phyloP scores from a whole-genome alignment of 352 stramenopile species.

The Phytopythium cucurbitacearum region DNA sequence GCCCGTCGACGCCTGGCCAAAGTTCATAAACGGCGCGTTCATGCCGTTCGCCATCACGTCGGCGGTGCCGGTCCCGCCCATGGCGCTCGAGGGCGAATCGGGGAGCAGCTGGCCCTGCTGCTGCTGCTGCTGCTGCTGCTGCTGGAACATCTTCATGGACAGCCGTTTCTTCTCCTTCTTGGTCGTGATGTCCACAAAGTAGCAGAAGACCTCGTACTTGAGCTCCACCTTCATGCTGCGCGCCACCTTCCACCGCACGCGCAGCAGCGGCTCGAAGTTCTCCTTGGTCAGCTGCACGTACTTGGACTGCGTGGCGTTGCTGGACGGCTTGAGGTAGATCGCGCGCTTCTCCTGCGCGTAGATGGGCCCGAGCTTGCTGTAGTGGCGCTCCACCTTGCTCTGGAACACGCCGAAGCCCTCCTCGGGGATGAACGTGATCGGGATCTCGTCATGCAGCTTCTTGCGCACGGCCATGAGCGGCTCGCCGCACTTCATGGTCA shows the following conservation, averaged over 20 bases:
- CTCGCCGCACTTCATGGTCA: conserved; percentile 78
- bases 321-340: conserved; percentile 74
- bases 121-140: conserved; percentile 17
- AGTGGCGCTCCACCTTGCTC: conserved; percentile 74
- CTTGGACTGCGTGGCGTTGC: conserved; percentile 76
- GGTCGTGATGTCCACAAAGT: conserved; percentile 65
- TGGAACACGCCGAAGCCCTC: conserved; percentile 76
- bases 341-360: conserved; percentile 61
- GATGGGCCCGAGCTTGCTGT: conserved; percentile 46
- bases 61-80: conserved; percentile 12
- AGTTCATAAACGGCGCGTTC: conserved; percentile 20
- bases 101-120: conserved; percentile 2
- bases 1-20: conserved; percentile 14
- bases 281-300: conserved; percentile 69
- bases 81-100: conserved; percentile 4
- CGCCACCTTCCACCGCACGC: conserved; percentile 73
- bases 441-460: conserved; percentile 75
- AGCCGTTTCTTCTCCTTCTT: conserved; percentile 63
- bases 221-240: conserved; percentile 76
- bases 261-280: conserved; percentile 66
- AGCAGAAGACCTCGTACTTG: conserved; percentile 80
- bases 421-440: conserved; percentile 58
- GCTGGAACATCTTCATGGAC: conserved; percentile 64
- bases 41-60: conserved; percentile 8
- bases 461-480: conserved; percentile 73